Evolutionary conservation across 192 early-diverging fungal species (phyloP).

Genomic region (Podila horticola): DNA sequence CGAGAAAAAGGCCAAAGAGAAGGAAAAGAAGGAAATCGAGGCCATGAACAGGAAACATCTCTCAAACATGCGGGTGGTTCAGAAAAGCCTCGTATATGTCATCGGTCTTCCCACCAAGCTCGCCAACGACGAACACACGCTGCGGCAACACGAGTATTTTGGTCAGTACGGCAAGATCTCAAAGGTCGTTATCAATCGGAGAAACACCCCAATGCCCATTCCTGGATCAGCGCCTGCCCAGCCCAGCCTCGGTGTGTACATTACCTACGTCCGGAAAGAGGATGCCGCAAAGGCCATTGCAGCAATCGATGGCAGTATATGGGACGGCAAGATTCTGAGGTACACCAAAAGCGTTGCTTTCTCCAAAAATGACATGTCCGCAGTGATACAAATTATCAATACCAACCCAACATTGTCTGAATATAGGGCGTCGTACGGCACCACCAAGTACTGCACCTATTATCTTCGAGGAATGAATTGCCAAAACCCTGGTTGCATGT

Average conservation of each 20-base stretch:
- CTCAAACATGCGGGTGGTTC: conserved; percentile 93
- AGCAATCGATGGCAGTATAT: conserved; percentile 90
- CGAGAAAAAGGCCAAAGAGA: conserved; percentile 79
- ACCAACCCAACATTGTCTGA: not conserved
- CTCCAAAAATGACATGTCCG: not conserved
- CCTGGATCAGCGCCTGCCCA: conserved; percentile 48
- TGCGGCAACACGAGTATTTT: conserved; percentile 93
- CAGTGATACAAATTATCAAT: not conserved
- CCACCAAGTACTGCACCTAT: conserved; percentile 98
- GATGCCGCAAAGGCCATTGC: conserved; percentile 94
- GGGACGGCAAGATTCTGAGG: conserved; percentile 88
- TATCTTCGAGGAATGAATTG: conserved; percentile 92
- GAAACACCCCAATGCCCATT: conserved; percentile 59
- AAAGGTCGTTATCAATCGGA: conserved; percentile 91
- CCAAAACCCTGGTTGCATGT: conserved; percentile 95
- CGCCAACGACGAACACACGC: conserved; percentile 87
- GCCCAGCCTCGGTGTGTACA: conserved; percentile 86
- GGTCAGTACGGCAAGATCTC: conserved; percentile 98
- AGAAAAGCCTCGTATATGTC: conserved; percentile 98
- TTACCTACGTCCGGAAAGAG: conserved; percentile 91
- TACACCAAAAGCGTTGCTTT: conserved; percentile 25
- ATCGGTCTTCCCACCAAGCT: conserved; percentile 89
- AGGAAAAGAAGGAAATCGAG: conserved; percentile 91
- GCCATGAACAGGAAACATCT: conserved; percentile 82
- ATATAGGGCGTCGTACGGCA: conserved; percentile 92